Evolutionary conservation across 2,329 filamentous ascomycete genomes (phyloP), one percentile per base, ranked within the genome.

Genomic region (Pestalotiopsis sp.): DNA sequence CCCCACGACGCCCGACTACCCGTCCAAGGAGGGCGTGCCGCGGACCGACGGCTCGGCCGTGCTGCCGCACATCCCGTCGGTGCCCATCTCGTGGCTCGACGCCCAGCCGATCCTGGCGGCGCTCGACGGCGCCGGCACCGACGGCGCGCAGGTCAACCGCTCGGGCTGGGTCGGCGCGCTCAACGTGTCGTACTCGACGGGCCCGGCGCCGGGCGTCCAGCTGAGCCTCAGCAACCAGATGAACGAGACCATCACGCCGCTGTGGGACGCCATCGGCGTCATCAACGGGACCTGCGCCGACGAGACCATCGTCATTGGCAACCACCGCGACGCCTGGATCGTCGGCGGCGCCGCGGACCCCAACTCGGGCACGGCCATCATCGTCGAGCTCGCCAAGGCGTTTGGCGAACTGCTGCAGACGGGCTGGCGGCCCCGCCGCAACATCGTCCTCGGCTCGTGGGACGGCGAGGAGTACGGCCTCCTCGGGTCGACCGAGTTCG

Each of bases 341-440:
- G 88, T 91, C 60, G 93, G 93, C n/a, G 93, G 93, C 27, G 92
- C 93, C n/a, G 92, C 87, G 3, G 93, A 96, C 72, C 93, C 93
- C 0, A 95, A 95, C 80, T 93, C 91, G 70, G 93, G 93, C 65
- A 93, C 91, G 9, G 92, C 93, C 1, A 89, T 91, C 1, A 81
- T 96, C 17, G 92, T 93, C 64, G 93, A 96, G 74, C 87, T 95
- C 2, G 87, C 93, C 58, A 87, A 91, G 62, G 90, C 90, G 12
- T 92, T 95, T 72, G 92, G 92, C 4, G 83, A 87, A 68, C 90
- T 93, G 7, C 80, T 93, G 0, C 84, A 89, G 13, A 85, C 86
- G n/a, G 93, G 93, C 9, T 97, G 93, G 93, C 92, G 91, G 75
- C 93, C 93, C 0, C 85, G 91, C 67, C 87, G 93, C 11, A 96